These are phyloP conservation scores for Sporodiniella umbellata DNA, from an alignment of 371 early-diverging fungal genomes.

Conservation along the genomic window DNA sequence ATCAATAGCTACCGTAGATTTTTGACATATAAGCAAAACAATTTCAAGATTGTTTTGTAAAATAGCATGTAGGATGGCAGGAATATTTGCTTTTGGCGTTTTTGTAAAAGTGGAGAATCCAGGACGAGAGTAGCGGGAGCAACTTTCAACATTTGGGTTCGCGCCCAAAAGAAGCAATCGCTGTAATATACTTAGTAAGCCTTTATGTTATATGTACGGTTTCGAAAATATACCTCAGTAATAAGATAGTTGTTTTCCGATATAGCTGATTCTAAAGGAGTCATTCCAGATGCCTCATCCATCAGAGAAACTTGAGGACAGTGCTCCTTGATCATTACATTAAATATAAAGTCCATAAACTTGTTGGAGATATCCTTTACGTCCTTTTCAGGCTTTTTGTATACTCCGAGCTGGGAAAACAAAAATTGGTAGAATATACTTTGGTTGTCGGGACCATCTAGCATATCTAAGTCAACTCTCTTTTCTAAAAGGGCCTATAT, in stretches of 20 bases:
- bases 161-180: constrained; percentile 38
- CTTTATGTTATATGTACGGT: background rate
- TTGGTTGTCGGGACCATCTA: constrained; percentile 25
- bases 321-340: constrained; percentile 14
- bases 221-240: constrained; percentile 25
- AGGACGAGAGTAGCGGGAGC: background rate
- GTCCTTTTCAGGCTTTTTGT: background rate
- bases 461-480: constrained; percentile 33
- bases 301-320: constrained; percentile 28
- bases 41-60: constrained; percentile 26
- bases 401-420: constrained; percentile 11
- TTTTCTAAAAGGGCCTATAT: constrained; percentile 35
- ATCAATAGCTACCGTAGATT: constrained; percentile 15
- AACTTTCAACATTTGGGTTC: constrained; percentile 37
- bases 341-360: constrained; percentile 7
- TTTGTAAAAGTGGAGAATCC: background rate
- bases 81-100: constrained; percentile 12
- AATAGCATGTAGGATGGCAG: constrained; percentile 45
- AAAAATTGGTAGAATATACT: constrained; percentile 44
- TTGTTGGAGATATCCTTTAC: background rate
- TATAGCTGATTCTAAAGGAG: constrained; percentile 54
- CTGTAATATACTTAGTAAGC: constrained; percentile 8
- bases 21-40: constrained; percentile 10
- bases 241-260: constrained; percentile 20
- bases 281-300: constrained; percentile 41